Evolutionary conservation across 2,329 filamentous ascomycete species (phyloP).

Genomic region (Tolypocladium album): DNA sequence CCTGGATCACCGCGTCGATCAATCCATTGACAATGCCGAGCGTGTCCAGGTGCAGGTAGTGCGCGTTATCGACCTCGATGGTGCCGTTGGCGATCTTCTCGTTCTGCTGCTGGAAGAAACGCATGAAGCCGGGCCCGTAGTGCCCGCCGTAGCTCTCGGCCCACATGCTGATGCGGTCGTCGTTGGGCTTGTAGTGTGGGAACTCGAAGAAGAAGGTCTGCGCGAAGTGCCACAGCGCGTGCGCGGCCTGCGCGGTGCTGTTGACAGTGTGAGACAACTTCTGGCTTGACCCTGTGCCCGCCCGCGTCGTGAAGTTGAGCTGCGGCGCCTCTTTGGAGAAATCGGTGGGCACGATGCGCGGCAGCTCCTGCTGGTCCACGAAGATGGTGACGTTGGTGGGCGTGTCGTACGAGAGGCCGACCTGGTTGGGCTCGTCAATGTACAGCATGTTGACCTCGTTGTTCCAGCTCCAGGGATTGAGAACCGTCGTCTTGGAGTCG

Average conservation of each 20-base stretch:
- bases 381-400: constrained; percentile 51
- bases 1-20: constrained; percentile 52
- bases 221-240: constrained; percentile 55
- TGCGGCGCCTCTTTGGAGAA: constrained; percentile 25
- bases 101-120: constrained; percentile 52
- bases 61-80: constrained; percentile 28
- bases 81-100: constrained; percentile 23
- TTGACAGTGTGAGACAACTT: constrained; percentile 24
- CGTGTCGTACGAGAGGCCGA: constrained; percentile 57
- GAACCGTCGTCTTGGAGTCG: constrained; percentile 38
- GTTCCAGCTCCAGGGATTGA: constrained; percentile 56
- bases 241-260: constrained; percentile 42
- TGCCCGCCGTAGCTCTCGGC: constrained; percentile 61
- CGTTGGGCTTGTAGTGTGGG: constrained; percentile 43
- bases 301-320: constrained; percentile 24
- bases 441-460: constrained; percentile 40
- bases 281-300: constrained; percentile 22
- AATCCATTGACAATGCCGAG: constrained; percentile 63
- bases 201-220: constrained; percentile 49
- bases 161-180: constrained; percentile 51
- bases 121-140: constrained; percentile 55
- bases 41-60: constrained; percentile 42
- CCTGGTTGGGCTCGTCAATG: constrained; percentile 53
- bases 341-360: constrained; percentile 27
- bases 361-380: constrained; percentile 35